Percentiles rank a stretch among this genome's conserved stretches.
phyloP scores from a whole-genome alignment of 768 basidiomycete species.

The Auriculariales sp. region DNA sequence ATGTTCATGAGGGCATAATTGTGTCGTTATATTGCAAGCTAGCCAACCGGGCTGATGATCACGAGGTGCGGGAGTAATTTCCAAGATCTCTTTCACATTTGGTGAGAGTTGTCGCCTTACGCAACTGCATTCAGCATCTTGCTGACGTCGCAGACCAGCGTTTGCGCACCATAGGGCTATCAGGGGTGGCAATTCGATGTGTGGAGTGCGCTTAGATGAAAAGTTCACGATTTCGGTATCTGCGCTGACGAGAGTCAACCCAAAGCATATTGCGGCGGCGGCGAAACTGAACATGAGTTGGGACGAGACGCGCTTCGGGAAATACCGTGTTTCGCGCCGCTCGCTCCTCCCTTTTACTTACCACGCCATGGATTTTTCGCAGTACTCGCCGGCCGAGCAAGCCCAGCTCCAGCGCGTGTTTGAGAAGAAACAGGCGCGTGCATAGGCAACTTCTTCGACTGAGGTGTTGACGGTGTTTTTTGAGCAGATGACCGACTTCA shows the following conservation, averaged over 20 bases:
- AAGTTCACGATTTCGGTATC: background rate
- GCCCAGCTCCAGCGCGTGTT: slow-evolving; percentile 91
- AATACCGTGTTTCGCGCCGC: background rate
- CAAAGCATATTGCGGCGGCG: background rate
- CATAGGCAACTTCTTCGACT: background rate
- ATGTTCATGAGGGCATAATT: background rate
- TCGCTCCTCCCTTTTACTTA: background rate
- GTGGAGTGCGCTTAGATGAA: background rate
- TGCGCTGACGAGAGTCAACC: background rate
- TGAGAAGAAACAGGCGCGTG: slow-evolving; percentile 84
- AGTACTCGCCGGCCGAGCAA: slow-evolving; percentile 81
- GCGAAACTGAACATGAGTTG: too few relatives aligned
- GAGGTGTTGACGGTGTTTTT: too few relatives aligned
- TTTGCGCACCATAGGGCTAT: background rate
- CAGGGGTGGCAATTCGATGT: background rate
- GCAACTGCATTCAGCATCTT: background rate
- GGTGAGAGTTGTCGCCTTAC: background rate
- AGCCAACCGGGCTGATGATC: background rate
- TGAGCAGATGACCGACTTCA: slow-evolving; percentile 91
- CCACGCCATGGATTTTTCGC: slow-evolving; percentile 72
- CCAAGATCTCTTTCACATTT: background rate
- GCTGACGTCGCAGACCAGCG: background rate
- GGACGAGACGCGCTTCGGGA: background rate
- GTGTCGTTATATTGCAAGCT: background rate
- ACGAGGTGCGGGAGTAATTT: background rate